These are phyloP conservation scores for Leccinum barrowsii DNA, from an alignment of 768 basidiomycete species.

Conservation along the genomic window DNA sequence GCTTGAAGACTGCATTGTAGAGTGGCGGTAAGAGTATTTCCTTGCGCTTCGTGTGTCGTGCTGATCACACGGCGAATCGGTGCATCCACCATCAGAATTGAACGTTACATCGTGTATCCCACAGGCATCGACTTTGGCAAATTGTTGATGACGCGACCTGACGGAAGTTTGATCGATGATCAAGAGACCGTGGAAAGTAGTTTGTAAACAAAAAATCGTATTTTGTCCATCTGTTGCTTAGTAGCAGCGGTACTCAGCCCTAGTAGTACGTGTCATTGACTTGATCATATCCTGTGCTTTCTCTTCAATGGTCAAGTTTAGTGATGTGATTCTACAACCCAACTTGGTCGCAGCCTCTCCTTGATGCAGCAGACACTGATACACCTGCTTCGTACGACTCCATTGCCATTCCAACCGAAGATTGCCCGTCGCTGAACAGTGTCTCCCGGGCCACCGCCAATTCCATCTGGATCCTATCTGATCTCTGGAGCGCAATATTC, in stretches of 20 bases:
- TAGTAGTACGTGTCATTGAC: too few relatives aligned
- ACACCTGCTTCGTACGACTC: not conserved
- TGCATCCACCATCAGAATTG: conserved; percentile 55
- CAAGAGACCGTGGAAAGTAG: too few relatives aligned
- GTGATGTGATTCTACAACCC: too few relatives aligned
- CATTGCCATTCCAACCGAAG: not conserved
- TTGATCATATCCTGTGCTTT: too few relatives aligned
- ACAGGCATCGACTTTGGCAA: conserved; percentile 61
- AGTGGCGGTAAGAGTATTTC: conserved; percentile 50
- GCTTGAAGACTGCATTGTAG: conserved; percentile 88
- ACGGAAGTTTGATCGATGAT: not conserved
- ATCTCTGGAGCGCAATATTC: not conserved
- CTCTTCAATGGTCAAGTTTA: too few relatives aligned
- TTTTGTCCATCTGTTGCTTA: too few relatives aligned
- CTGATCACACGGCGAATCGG: conserved; percentile 10
- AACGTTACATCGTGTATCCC: conserved; percentile 70
- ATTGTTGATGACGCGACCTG: conserved; percentile 29
- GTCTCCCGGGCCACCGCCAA: not conserved
- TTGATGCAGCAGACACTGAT: not conserved
- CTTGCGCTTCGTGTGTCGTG: not conserved
- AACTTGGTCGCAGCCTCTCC: too few relatives aligned
- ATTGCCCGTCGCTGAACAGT: not conserved
- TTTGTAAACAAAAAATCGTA: too few relatives aligned
- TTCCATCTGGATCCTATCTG: not conserved
- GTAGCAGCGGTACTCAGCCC: too few relatives aligned